Evolutionary conservation across 495 filamentous ascomycete species (phyloP).

Genomic region (Penicillium nucicola): DNA sequence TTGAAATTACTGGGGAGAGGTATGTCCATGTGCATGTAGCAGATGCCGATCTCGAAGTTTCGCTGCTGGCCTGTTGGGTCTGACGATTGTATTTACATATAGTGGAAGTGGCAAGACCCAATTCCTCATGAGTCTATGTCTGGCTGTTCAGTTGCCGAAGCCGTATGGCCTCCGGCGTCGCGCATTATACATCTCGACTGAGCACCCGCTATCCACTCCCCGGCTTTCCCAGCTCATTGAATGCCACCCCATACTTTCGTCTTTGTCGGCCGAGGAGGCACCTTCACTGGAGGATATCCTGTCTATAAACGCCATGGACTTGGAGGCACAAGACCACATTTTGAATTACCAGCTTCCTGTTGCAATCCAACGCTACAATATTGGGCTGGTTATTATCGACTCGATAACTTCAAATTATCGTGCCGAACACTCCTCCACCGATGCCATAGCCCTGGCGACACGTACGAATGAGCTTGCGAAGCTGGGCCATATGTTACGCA

Average conservation of each 20-base stretch:
- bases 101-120: constrained; percentile 96
- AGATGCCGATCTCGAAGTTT: background rate
- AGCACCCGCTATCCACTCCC: constrained; percentile 74
- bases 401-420: constrained; percentile 92
- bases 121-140: constrained; percentile 80
- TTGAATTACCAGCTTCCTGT: constrained; percentile 86
- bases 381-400: constrained; percentile 83
- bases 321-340: constrained; percentile 95
- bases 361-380: constrained; percentile 66
- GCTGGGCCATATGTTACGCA: constrained; percentile 72
- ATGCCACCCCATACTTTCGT: constrained; percentile 59
- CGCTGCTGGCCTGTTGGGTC: background rate
- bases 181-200: constrained; percentile 93
- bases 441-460: constrained; percentile 32
- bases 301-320: constrained; percentile 80
- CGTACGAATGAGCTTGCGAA: constrained; percentile 68
- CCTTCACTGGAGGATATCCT: constrained; percentile 69
- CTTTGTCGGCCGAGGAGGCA: constrained; percentile 39
- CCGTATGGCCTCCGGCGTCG: constrained; percentile 65
- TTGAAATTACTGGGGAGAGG: constrained; percentile 92
- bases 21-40: constrained; percentile 19
- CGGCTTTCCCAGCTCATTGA: constrained; percentile 75
- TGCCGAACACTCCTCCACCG: constrained; percentile 63
- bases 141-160: constrained; percentile 74
- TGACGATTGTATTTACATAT: constrained; percentile 16